Percentiles rank a stretch among this genome's conserved stretches.
Conservation (phyloP, 2,329 filamentous ascomycete species). For the Colletotrichum musicola region DNA sequence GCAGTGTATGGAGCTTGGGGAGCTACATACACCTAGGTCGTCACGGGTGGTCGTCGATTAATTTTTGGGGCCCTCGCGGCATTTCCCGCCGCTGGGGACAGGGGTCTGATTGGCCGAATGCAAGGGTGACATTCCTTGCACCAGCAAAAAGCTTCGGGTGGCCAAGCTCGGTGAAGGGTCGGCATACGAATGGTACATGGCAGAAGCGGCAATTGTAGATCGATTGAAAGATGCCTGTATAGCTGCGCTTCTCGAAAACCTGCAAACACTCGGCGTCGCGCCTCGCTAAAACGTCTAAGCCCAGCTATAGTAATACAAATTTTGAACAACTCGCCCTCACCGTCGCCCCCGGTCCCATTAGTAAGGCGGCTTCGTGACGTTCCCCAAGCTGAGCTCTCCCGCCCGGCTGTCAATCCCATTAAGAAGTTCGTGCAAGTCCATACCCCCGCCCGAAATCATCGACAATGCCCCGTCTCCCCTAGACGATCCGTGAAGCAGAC, state of each 20-base stretch:
- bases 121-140: conserved; percentile 23
- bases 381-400: conserved; percentile 60
- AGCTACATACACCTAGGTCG: not conserved
- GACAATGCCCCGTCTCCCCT: conserved; percentile 46
- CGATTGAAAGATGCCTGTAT: conserved; percentile 15
- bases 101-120: conserved; percentile 21
- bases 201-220: not conserved
- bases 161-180: conserved; percentile 23
- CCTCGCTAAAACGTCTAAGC: conserved; percentile 38
- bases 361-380: conserved; percentile 63
- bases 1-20: not conserved
- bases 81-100: not conserved
- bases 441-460: conserved; percentile 50
- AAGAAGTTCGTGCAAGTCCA: conserved; percentile 64
- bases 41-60: conserved; percentile 20
- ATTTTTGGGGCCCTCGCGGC: conserved; percentile 32
- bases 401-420: conserved; percentile 63
- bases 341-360: conserved; percentile 42
- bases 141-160: not conserved
- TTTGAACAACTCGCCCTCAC: not conserved
- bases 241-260: conserved; percentile 11
- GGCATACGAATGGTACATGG: not conserved
- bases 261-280: conserved; percentile 33
- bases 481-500: conserved; percentile 41
- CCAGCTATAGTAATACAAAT: conserved; percentile 35